Base-by-base conservation (phyloP, 129 eudicot species). In the Centrapalus pauciflorus region DNA sequence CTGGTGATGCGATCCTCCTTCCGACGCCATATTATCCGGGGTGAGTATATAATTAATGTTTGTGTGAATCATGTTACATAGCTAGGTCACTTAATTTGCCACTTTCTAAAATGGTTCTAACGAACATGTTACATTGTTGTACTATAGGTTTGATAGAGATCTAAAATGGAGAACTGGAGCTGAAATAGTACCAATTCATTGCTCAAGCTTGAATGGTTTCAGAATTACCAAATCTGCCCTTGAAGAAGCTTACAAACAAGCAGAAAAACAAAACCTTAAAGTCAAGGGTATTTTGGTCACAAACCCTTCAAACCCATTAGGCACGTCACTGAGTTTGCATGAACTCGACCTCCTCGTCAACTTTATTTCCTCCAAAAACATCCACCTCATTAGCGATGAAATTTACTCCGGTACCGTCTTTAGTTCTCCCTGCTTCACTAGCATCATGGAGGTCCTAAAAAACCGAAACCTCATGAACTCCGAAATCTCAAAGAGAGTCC, bases 21-120 rank as follows among this genome's bases (percentile, higher is more conserved):
- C 96, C 98, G 3, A 86, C 98, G 0, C 98, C 98, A 5, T 93
- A 93, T 80, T 93, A 93, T 71, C 95, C 96, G 0, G 98, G 98
- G 98, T 93, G 76, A 34, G 88, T 64, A 7, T 33, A 13, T 38
- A 50, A 29, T 60, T 57, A 28, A 32, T 45, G 33, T 48, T 5
- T 25, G 24, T 33, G n/a, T 57, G 20, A 5, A 25, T 21, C 7
- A 14, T 65, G 20, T 0, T 23, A 13, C 13, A 13, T 14, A 28
- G 8, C 27, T 52, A 52, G 9, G 5, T 17, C 70, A 38, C 35
- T 37, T 56, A n/a, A n/a, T n/a, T 43, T 32, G 1, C 37, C 1
- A 62, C 5, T 24, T 33, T 63, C 24, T 26, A 8, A 43, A 17
- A 1, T 19, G 0, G 2, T 30, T 56, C 40, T 33, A 24, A 57